Base-by-base conservation (phyloP, 208 protist species). In the Crithidia bombi region DNA sequence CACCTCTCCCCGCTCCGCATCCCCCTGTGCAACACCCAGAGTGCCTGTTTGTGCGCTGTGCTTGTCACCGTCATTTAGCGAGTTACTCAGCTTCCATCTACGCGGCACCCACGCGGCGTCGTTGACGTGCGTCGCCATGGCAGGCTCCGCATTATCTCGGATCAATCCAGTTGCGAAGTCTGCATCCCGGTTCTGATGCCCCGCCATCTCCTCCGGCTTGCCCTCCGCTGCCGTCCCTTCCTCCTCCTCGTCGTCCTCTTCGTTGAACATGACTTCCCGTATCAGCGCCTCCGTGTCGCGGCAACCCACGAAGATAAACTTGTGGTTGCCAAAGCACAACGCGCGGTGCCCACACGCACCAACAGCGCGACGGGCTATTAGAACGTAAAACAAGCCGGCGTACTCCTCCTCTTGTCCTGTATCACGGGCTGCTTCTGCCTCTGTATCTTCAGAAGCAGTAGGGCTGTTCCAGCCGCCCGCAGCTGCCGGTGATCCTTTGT, bases 271-370 rank as follows among this genome's bases (percentile, higher is more conserved):
- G 1, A 65, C 49, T 14, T 59, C 69, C 5, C 55, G 61, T n/a
- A 82, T 61, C 7, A 82, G 58, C 5, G 54, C 58, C 50, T 71
- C 66, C 2, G 77, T 70, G 64, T 79, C 69, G 36, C 41, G 50
- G 62, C 77, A 80, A 3, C 65, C 43, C 10, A 86, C 71, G 63
- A 96, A 96, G 54, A 92, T 83, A 64, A 96, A 93, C 23, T 89
- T 91, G 26, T 79, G 78, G 30, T 92, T 96, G 30, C 87, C 90
- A 69, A 96, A 93, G 61, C 90, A 96, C 23, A 78, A 51, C 0
- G 51, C 61, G 35, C 75, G 57, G 75, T 92, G 86, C 17, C 44
- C 65, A 56, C 90, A 96, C 15, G 62, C 61, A 5, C 81, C 86
- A 0, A 90, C 77, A 4, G 82, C 81, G 11, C 87, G 75, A 17